phyloP scores from a whole-genome alignment of 1,139 yeast genomes.

The Scheffersomyces titani region DNA sequence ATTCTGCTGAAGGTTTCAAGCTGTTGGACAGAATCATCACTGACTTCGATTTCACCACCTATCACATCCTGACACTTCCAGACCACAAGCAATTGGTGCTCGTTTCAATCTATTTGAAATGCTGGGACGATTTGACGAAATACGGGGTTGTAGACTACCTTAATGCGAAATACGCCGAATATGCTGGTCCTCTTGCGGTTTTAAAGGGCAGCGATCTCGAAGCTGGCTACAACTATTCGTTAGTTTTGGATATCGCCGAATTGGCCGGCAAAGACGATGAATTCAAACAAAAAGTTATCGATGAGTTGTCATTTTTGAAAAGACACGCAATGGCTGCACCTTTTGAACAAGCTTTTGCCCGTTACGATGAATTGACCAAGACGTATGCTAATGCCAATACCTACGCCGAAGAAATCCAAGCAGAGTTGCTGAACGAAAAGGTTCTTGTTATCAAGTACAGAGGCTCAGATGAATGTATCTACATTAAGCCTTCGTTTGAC shows the following conservation, averaged over 20 bases:
- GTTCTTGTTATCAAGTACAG: slow-evolving; percentile 83
- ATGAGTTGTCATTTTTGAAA: slow-evolving; percentile 71
- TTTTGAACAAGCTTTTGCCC: slow-evolving; percentile 78
- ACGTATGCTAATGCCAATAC: slow-evolving; percentile 49
- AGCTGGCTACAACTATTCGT: slow-evolving; percentile 79
- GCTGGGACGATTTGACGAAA: slow-evolving; percentile 70
- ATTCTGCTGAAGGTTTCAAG: slow-evolving; percentile 33
- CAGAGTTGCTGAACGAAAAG: slow-evolving; percentile 49
- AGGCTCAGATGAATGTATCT: slow-evolving; percentile 84
- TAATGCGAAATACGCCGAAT: slow-evolving; percentile 37
- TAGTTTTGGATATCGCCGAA: slow-evolving; percentile 62
- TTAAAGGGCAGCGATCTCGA: slow-evolving; percentile 47
- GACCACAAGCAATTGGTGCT: slow-evolving; percentile 65
- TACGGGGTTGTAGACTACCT: slow-evolving; percentile 62
- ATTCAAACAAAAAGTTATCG: slow-evolving; percentile 51
- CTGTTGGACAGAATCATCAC: slow-evolving; percentile 88
- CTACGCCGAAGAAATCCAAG: slow-evolving; percentile 54
- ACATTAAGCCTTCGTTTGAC: slow-evolving; percentile 89
- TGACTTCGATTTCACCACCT: slow-evolving; percentile 94
- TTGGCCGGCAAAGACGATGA: slow-evolving; percentile 45
- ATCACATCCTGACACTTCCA: slow-evolving; percentile 80
- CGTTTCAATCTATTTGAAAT: slow-evolving; percentile 71
- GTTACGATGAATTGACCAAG: slow-evolving; percentile 71
- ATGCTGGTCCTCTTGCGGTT: slow-evolving; percentile 28
- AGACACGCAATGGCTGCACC: slow-evolving; percentile 92